phyloP scores from a whole-genome alignment of 257 asterid species.

The Solanum stenotomum region DNA sequence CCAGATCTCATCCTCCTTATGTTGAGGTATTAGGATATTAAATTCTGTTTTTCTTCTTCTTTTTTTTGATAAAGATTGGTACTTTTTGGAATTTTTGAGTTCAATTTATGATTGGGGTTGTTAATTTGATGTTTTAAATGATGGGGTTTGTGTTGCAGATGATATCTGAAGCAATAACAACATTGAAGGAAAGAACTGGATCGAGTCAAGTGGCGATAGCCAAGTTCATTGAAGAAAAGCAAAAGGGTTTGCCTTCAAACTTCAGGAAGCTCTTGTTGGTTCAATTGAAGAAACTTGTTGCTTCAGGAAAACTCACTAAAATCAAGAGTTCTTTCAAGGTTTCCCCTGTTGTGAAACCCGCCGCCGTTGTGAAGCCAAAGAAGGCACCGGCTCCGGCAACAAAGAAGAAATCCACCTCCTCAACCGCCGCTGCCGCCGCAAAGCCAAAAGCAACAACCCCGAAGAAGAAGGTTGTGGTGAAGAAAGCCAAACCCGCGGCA shows the following conservation, averaged over 20 bases:
- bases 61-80: neutral
- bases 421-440: neutral
- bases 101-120: neutral
- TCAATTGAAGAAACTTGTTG: slow-evolving; percentile 47
- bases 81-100: neutral
- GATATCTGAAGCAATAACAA: slow-evolving; percentile 45
- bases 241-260: slow-evolving; percentile 41
- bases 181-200: slow-evolving; percentile 49
- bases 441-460: slow-evolving; percentile 19
- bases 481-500: neutral
- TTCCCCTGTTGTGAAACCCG: neutral
- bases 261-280: slow-evolving; percentile 42
- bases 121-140: neutral
- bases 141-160: slow-evolving; percentile 19
- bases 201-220: slow-evolving; percentile 59
- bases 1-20: slow-evolving; percentile 51
- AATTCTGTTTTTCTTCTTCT: neutral
- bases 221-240: slow-evolving; percentile 54
- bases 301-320: slow-evolving; percentile 36
- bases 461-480: neutral
- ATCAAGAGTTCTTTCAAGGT: slow-evolving; percentile 47
- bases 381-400: slow-evolving; percentile 12
- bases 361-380: slow-evolving; percentile 1
- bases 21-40: slow-evolving; percentile 27
- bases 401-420: neutral